phyloP scores from a whole-genome alignment of 2,329 filamentous ascomycete species.

The Trichoderma koningiopsis region DNA sequence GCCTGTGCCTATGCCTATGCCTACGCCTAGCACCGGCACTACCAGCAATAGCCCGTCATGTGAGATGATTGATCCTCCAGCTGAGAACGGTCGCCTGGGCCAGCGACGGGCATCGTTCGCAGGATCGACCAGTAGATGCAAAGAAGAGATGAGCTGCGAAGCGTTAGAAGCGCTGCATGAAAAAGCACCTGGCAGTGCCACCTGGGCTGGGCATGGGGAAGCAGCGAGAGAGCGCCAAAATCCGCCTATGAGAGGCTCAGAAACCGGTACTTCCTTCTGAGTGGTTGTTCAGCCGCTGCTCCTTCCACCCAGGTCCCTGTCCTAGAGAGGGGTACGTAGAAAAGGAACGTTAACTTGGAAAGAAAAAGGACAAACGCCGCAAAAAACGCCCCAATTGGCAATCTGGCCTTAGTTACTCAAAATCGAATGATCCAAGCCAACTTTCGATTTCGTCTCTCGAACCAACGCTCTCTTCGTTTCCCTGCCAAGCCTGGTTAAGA shows the following conservation, averaged over 20 bases:
- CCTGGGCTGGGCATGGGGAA: neutral
- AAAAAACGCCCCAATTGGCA: neutral
- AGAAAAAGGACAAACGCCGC: neutral
- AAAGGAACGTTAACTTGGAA: neutral
- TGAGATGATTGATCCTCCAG: neutral
- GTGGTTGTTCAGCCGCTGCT: slow-evolving; percentile 29
- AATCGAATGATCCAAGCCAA: neutral
- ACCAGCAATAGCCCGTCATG: neutral
- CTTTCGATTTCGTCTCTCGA: neutral
- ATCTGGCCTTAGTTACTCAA: neutral
- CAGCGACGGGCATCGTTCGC: neutral
- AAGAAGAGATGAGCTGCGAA: neutral
- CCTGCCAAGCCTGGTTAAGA: neutral
- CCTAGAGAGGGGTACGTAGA: neutral
- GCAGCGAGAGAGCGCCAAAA: slow-evolving; percentile 8
- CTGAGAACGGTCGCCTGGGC: neutral
- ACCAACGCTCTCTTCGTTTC: neutral
- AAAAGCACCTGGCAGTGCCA: neutral
- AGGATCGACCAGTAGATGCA: slow-evolving; percentile 1
- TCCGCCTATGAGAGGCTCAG: slow-evolving; percentile 28
- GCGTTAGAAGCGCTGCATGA: slow-evolving; percentile 15
- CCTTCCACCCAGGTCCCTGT: slow-evolving; percentile 30
- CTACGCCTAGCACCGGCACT: neutral
- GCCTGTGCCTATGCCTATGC: neutral
- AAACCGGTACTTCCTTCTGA: slow-evolving; percentile 30